Conservation (phyloP, 2,329 filamentous ascomycete species). For the Colletotrichum incanum region DNA sequence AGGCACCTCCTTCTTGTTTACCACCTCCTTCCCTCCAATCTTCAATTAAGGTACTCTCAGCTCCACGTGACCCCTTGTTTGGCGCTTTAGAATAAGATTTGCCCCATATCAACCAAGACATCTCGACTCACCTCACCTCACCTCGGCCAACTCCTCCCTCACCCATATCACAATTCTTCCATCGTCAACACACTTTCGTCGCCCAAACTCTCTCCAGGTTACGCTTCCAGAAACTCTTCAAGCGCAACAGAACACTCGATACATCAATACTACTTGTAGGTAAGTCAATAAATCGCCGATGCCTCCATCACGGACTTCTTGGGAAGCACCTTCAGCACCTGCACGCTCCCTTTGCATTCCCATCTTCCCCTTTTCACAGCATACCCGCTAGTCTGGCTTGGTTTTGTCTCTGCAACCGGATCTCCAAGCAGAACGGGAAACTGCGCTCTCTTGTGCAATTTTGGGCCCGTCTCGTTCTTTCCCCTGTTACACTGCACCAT, state of each 20-base stretch:
- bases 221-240: not conserved
- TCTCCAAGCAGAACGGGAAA: not conserved
- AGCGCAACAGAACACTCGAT: not conserved
- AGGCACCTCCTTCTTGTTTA: constrained; percentile 8
- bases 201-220: not conserved
- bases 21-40: not conserved
- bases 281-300: constrained; percentile 17
- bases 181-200: not conserved
- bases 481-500: constrained; percentile 35
- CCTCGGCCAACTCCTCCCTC: not conserved
- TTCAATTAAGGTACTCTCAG: constrained; percentile 12
- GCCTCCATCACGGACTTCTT: not conserved
- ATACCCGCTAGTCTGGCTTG: not conserved
- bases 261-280: constrained; percentile 23
- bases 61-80: constrained; percentile 18
- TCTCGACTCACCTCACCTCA: not conserved
- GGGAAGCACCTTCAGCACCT: not conserved
- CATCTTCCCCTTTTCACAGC: not conserved
- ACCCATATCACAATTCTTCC: not conserved
- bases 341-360: not conserved
- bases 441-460: constrained; percentile 13
- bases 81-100: constrained; percentile 1
- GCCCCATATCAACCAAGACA: not conserved
- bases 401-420: not conserved
- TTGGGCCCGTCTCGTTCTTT: constrained; percentile 16